Percentiles rank a stretch among this genome's conserved stretches.
These are phyloP conservation scores for Gracilariopsis chorda DNA, from an alignment of 23 red algal species.

Conservation along the genomic window DNA sequence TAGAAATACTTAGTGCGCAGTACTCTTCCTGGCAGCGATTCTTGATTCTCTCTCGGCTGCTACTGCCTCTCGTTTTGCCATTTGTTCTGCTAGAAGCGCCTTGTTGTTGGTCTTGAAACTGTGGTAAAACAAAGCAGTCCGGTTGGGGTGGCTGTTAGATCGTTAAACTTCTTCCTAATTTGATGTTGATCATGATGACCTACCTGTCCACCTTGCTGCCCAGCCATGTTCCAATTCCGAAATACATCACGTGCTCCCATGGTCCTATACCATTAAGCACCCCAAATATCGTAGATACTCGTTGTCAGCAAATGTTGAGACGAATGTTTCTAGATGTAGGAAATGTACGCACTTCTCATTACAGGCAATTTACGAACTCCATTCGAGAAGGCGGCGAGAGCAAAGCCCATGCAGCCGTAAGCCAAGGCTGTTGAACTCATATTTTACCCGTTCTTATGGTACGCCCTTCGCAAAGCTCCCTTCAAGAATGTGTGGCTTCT, in stretches of 20 bases:
- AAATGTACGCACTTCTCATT: slow-evolving; percentile 41
- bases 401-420: slow-evolving; percentile 4
- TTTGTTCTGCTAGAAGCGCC: neutral
- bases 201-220: slow-evolving; percentile 44
- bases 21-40: slow-evolving; percentile 12
- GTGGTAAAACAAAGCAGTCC: neutral
- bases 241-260: slow-evolving; percentile 47
- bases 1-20: neutral
- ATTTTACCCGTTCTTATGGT: too few relatives aligned
- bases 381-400: slow-evolving; percentile 41
- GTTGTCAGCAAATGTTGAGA: too few relatives aligned
- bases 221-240: slow-evolving; percentile 22
- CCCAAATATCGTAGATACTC: too few relatives aligned
- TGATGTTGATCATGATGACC: neutral
- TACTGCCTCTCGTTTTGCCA: slow-evolving; percentile 21
- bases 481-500: too few relatives aligned
- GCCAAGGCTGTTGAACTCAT: neutral
- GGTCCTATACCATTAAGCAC: too few relatives aligned
- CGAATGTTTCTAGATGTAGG: too few relatives aligned
- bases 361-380: slow-evolving; percentile 40
- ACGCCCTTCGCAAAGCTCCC: too few relatives aligned
- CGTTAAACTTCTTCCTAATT: neutral
- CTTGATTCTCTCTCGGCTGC: slow-evolving; percentile 7
- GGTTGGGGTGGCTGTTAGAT: neutral
- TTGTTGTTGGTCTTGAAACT: slow-evolving; percentile 19